These are phyloP conservation scores for Talaromyces liani DNA, from an alignment of 495 filamentous ascomycete genomes.

Conservation along the genomic window DNA sequence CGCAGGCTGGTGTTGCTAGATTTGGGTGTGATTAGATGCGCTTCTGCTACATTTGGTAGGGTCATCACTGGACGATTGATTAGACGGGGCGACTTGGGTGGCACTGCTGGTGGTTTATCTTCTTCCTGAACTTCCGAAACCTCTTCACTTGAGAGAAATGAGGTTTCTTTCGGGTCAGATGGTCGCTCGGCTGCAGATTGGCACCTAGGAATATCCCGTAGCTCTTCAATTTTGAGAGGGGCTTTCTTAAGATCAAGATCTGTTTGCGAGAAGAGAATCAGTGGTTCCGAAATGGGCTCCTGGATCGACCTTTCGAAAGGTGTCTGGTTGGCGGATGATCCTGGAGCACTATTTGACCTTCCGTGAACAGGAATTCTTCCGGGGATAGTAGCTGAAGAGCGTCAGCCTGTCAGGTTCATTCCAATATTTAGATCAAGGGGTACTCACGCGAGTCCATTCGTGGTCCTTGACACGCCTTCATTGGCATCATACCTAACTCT, in stretches of 20 bases:
- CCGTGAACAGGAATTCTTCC: constrained; percentile 60
- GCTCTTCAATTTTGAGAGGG: constrained; percentile 38
- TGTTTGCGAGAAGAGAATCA: constrained; percentile 14
- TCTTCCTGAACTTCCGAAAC: constrained; percentile 11
- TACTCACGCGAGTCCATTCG: constrained; percentile 69
- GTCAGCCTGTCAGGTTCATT: constrained; percentile 21
- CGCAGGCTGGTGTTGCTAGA: constrained; percentile 23
- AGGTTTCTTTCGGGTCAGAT: not conserved
- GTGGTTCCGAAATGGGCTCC: constrained; percentile 13
- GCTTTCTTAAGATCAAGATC: constrained; percentile 8
- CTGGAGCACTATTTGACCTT: constrained; percentile 59
- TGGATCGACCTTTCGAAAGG: constrained; percentile 39
- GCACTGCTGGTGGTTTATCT: constrained; percentile 30
- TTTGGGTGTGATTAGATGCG: constrained; percentile 9
- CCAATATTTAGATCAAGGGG: not conserved
- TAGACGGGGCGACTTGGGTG: constrained; percentile 34
- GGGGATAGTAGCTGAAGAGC: constrained; percentile 58
- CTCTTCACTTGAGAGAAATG: constrained; percentile 17
- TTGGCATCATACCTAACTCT: constrained; percentile 47
- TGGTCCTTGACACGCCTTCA: constrained; percentile 61
- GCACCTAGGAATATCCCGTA: constrained; percentile 46
- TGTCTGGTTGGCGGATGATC: constrained; percentile 14
- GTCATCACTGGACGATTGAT: not conserved
- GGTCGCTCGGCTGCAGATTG: constrained; percentile 5
- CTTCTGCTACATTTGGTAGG: not conserved